A percentile compares a stretch with the other conserved stretches of the same genome.
Conservation (phyloP, 352 stramenopile genomes). For the Pythium dissotocum region DNA sequence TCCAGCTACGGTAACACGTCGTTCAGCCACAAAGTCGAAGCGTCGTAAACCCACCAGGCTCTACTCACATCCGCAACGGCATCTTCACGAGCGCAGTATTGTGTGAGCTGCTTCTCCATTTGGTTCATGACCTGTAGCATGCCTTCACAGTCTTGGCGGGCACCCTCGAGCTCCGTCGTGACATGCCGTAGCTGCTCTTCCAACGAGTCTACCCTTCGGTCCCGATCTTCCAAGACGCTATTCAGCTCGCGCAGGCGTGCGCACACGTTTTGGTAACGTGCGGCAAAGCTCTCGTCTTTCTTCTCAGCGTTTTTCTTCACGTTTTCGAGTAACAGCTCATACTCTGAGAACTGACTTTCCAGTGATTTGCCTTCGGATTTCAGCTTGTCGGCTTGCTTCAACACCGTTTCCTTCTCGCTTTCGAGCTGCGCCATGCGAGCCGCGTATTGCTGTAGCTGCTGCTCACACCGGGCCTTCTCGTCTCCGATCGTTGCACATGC, state of each 20-base stretch:
- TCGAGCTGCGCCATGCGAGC: constrained; percentile 66
- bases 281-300: constrained; percentile 62
- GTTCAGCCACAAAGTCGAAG: not conserved
- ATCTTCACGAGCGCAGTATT: constrained; percentile 75
- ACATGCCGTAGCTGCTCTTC: constrained; percentile 43
- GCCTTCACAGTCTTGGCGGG: constrained; percentile 75
- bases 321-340: constrained; percentile 57
- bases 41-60: not conserved
- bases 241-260: constrained; percentile 64
- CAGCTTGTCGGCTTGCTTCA: constrained; percentile 37
- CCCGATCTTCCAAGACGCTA: constrained; percentile 51
- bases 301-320: constrained; percentile 59
- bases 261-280: constrained; percentile 75
- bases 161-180: constrained; percentile 60
- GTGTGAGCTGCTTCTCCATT: constrained; percentile 84
- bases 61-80: constrained; percentile 59
- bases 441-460: constrained; percentile 70
- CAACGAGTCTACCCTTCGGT: constrained; percentile 51
- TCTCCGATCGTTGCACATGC: constrained; percentile 51
- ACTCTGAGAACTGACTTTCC: constrained; percentile 59
- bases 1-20: constrained; percentile 44
- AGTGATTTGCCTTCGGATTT: constrained; percentile 37
- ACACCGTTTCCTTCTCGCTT: constrained; percentile 47
- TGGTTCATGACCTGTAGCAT: constrained; percentile 82
- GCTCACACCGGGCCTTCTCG: constrained; percentile 67